A percentile compares a stretch with the other conserved stretches of the same genome.
These are phyloP conservation scores for Fraxinus ornus DNA, from an alignment of 305 asterid species.

Conservation along the genomic window DNA sequence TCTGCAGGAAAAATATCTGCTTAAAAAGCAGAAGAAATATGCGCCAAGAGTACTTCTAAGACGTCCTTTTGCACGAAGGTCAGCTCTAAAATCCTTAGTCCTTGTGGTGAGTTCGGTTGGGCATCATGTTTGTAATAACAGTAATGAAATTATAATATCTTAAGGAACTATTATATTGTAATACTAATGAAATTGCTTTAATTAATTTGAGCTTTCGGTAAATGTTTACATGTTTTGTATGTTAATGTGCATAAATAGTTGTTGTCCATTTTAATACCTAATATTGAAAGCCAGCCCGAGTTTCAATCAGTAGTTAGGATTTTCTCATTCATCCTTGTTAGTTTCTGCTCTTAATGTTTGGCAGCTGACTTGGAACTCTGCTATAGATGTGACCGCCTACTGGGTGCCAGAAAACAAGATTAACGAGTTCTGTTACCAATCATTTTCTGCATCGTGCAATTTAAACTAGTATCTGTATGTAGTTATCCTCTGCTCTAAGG, in stretches of 20 bases:
- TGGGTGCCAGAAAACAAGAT: background rate
- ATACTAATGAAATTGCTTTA: background rate
- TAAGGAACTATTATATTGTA: background rate
- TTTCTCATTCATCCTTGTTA: background rate
- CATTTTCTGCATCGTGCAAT: background rate
- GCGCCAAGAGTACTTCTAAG: slow-evolving; percentile 85
- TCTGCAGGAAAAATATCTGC: slow-evolving; percentile 80
- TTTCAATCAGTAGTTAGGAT: background rate
- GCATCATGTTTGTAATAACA: background rate
- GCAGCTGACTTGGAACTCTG: background rate
- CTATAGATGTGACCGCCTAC: background rate
- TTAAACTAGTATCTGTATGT: background rate
- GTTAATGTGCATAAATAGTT: background rate
- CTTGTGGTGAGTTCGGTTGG: background rate
- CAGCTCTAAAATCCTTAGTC: slow-evolving; percentile 16
- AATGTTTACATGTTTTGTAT: background rate
- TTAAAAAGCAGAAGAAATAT: slow-evolving; percentile 92
- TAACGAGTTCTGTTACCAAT: background rate
- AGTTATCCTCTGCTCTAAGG: background rate
- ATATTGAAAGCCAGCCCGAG: background rate
- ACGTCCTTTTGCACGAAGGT: slow-evolving; percentile 92
- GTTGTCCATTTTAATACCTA: background rate
- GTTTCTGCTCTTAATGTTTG: background rate
- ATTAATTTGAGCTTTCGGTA: background rate
- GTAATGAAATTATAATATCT: background rate